phyloP scores from a whole-genome alignment of 2,329 filamentous ascomycete species.

The Fusarium veterinarium region DNA sequence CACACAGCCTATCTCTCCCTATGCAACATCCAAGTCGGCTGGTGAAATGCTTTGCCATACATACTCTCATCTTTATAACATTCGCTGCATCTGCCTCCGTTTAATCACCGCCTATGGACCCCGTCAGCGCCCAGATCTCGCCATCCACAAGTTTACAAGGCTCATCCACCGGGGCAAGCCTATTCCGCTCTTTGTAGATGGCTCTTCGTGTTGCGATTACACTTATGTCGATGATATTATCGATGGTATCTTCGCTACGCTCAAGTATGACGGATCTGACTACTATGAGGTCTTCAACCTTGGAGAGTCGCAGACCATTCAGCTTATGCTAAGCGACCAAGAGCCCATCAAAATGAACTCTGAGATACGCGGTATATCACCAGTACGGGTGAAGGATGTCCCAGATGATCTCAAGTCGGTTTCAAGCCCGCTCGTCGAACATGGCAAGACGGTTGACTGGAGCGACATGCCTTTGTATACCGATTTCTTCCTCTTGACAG shows the following conservation, averaged over 20 bases:
- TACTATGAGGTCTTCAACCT: slow-evolving; percentile 12
- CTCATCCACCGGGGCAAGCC: slow-evolving; percentile 16
- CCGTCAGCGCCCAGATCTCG: slow-evolving; percentile 11
- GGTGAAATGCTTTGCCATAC: slow-evolving; percentile 9
- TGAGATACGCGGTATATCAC: background rate
- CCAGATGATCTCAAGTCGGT: background rate
- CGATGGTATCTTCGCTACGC: background rate
- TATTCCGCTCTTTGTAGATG: slow-evolving; percentile 9
- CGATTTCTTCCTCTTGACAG: background rate
- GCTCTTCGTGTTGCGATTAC: background rate
- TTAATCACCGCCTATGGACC: slow-evolving; percentile 21
- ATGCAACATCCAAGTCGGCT: slow-evolving; percentile 8
- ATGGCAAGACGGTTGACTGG: background rate
- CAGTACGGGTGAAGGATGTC: background rate
- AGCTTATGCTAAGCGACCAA: background rate
- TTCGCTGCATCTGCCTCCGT: slow-evolving; percentile 15
- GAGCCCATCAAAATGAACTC: background rate
- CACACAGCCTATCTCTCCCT: slow-evolving; percentile 2
- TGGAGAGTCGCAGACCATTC: slow-evolving; percentile 15
- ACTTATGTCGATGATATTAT: slow-evolving; percentile 15
- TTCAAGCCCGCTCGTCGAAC: background rate
- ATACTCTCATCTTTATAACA: slow-evolving; percentile 6
- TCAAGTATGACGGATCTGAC: background rate
- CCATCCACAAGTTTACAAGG: slow-evolving; percentile 16
- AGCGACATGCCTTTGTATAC: background rate